These are phyloP conservation scores for Ophiostoma tasmaniense DNA, from an alignment of 2,329 filamentous ascomycete genomes.

Conservation along the genomic window DNA sequence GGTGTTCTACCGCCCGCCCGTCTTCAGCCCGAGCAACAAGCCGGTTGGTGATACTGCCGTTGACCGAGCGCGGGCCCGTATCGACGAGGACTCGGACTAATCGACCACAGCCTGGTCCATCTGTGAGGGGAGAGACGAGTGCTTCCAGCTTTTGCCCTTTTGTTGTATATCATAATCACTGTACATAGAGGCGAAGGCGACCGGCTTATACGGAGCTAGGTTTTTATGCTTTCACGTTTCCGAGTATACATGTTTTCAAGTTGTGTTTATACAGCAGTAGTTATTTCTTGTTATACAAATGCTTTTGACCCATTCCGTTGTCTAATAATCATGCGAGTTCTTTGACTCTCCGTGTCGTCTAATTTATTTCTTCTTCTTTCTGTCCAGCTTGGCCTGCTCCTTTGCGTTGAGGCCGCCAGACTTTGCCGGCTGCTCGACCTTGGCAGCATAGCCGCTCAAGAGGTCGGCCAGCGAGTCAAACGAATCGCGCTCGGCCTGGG, in stretches of 20 bases:
- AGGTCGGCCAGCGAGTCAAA: slow-evolving; percentile 40
- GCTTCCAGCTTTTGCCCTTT: background rate
- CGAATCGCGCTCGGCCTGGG: slow-evolving; percentile 20
- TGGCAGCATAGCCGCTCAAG: slow-evolving; percentile 41
- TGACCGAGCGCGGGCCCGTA: slow-evolving; percentile 49
- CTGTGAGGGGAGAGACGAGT: background rate
- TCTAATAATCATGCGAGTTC: background rate
- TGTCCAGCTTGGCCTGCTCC: slow-evolving; percentile 31
- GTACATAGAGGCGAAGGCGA: slow-evolving; percentile 22
- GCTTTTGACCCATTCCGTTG: slow-evolving; percentile 3
- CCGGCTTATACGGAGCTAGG: background rate
- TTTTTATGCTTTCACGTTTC: background rate
- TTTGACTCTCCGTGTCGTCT: background rate
- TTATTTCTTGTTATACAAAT: slow-evolving; percentile 10
- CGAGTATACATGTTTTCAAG: background rate
- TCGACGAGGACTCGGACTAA: slow-evolving; percentile 54
- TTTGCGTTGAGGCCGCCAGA: slow-evolving; percentile 34
- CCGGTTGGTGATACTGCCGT: slow-evolving; percentile 49
- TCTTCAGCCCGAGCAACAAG: slow-evolving; percentile 39
- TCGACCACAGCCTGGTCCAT: background rate
- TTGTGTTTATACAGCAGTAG: background rate
- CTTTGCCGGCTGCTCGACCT: slow-evolving; percentile 30
- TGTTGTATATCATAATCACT: slow-evolving; percentile 19
- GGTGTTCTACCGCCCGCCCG: slow-evolving; percentile 55
- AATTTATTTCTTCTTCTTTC: slow-evolving; percentile 32